Evolutionary conservation across 148 eudicot genomes (phyloP).

Genomic region (Silene conica): DNA sequence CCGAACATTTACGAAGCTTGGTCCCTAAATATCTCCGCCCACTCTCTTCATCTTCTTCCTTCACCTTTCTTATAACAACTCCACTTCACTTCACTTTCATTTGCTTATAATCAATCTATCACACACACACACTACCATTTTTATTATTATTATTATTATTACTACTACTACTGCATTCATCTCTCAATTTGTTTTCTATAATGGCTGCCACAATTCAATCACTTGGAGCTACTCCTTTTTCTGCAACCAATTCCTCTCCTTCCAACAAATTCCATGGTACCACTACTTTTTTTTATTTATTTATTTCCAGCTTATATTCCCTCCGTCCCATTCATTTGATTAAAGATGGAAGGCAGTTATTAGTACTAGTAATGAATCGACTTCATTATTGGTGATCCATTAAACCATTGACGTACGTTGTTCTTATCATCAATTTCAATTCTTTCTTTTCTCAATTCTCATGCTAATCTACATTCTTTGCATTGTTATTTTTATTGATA

Average conservation of each 20-base stretch:
- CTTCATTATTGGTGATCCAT: not conserved
- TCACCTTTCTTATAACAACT: too few species aligned
- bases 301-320: not conserved
- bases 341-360: too few species aligned
- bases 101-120: too few species aligned
- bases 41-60: not conserved
- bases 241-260: slow-evolving; percentile 28
- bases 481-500: slow-evolving; percentile 16
- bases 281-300: not conserved
- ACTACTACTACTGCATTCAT: not conserved
- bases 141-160: not conserved
- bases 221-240: slow-evolving; percentile 47
- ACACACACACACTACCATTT: too few species aligned
- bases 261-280: slow-evolving; percentile 29
- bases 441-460: too few species aligned
- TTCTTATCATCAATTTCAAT: slow-evolving; percentile 1
- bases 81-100: not conserved
- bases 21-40: slow-evolving; percentile 26
- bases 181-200: not conserved
- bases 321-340: not conserved
- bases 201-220: slow-evolving; percentile 57
- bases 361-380: not conserved
- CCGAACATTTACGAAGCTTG: too few species aligned
- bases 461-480: too few species aligned
- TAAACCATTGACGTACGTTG: not conserved